Evolutionary conservation across 257 asterid genomes (phyloP).

Genomic region (Petrea volubilis): DNA sequence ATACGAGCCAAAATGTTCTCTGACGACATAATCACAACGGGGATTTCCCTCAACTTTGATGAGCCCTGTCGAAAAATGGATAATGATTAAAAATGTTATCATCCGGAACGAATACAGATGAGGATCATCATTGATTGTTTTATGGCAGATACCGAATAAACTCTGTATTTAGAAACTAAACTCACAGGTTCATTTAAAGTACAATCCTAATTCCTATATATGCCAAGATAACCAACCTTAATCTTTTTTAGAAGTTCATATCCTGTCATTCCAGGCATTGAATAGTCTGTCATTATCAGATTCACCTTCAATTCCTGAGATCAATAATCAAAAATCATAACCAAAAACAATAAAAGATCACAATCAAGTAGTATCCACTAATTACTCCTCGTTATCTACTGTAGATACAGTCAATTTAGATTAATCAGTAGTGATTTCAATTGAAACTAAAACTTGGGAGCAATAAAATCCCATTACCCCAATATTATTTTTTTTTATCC

Average conservation of each 20-base stretch:
- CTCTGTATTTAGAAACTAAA: no score
- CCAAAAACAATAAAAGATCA: neutral
- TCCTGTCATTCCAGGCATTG: conserved; percentile 99
- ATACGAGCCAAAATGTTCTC: conserved; percentile 74
- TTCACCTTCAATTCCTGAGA: conserved; percentile 79
- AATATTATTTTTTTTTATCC: neutral
- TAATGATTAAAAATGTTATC: neutral
- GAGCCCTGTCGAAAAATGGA: conserved; percentile 55
- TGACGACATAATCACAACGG: conserved; percentile 90
- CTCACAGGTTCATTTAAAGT: no score
- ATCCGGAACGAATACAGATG: neutral
- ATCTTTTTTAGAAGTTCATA: conserved; percentile 88
- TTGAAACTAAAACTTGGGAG: neutral
- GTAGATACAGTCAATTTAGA: neutral
- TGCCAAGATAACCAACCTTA: conserved; percentile 51
- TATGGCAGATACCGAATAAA: neutral
- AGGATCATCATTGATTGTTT: neutral
- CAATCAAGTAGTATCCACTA: neutral
- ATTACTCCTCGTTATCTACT: no score
- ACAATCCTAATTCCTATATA: no score
- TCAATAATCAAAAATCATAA: neutral
- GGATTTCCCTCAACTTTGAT: conserved; percentile 60
- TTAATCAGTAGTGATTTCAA: neutral
- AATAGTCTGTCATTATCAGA: conserved; percentile 81
- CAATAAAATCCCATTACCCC: neutral